These are phyloP conservation scores for Thelephora ganbajun DNA, from an alignment of 768 basidiomycete genomes.

Conservation along the genomic window DNA sequence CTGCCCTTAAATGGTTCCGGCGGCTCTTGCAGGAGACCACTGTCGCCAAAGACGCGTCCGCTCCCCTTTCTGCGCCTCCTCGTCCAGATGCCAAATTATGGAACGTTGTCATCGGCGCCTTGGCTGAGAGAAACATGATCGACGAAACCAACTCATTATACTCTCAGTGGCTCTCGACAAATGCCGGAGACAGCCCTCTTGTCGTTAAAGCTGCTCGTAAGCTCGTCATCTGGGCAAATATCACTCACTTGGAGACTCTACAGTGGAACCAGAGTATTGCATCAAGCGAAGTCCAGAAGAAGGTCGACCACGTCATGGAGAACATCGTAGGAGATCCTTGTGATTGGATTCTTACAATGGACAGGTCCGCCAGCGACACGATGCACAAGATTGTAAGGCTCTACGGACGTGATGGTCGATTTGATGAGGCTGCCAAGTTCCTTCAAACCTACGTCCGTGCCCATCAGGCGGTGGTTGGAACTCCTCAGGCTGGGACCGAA, in stretches of 20 bases:
- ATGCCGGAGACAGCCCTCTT: neutral
- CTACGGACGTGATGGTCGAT: neutral
- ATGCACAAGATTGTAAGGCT: neutral
- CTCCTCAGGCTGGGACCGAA: too few relatives aligned
- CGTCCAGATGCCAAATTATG: slow-evolving; percentile 44
- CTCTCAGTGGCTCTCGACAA: neutral
- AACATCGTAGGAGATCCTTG: too few relatives aligned
- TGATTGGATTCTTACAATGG: too few relatives aligned
- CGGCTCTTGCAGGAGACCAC: slow-evolving; percentile 34
- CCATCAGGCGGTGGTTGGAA: neutral
- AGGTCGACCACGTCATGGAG: too few relatives aligned
- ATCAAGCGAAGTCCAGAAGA: too few relatives aligned
- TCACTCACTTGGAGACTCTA: neutral
- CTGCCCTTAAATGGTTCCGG: slow-evolving; percentile 61
- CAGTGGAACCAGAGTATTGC: too few relatives aligned
- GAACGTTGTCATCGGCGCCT: slow-evolving; percentile 41
- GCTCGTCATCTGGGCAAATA: neutral
- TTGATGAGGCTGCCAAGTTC: neutral
- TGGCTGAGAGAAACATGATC: slow-evolving; percentile 33
- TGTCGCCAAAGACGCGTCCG: slow-evolving; percentile 20
- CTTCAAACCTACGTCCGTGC: neutral
- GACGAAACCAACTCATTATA: slow-evolving; percentile 18
- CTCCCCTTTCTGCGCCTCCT: slow-evolving; percentile 27
- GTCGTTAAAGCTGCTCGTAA: neutral
- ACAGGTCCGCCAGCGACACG: too few relatives aligned